Evolutionary conservation across 768 basidiomycete species (phyloP).

Genomic region (Hebeloma cylindrosporum): DNA sequence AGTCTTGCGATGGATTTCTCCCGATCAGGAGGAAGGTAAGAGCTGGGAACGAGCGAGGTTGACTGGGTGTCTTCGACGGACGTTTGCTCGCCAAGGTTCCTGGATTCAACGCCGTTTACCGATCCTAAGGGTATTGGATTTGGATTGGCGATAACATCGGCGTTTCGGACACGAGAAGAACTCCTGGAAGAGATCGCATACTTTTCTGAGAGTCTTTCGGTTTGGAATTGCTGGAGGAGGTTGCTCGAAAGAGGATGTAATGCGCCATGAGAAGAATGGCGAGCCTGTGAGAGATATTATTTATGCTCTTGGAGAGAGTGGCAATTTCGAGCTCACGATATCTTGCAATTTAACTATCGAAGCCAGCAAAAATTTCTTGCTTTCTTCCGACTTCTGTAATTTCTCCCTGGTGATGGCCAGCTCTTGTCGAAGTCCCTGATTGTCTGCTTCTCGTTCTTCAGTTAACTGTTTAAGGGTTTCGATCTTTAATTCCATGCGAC

Average conservation of each 20-base stretch:
- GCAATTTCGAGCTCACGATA: constrained; percentile 19
- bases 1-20: constrained; percentile 10
- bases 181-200: too few relatives aligned
- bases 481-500: constrained; percentile 16
- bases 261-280: constrained; percentile 15
- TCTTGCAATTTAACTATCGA: constrained; percentile 31
- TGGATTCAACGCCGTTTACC: background rate
- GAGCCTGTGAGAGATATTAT: constrained; percentile 15
- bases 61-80: constrained; percentile 9
- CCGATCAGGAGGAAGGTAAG: constrained; percentile 13
- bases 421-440: constrained; percentile 22
- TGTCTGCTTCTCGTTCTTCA: constrained; percentile 21
- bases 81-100: constrained; percentile 8
- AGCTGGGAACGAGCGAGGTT: background rate
- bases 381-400: constrained; percentile 30
- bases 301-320: background rate
- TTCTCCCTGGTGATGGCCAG: constrained; percentile 23
- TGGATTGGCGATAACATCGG: too few relatives aligned
- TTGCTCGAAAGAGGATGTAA: constrained; percentile 12
- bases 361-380: constrained; percentile 23
- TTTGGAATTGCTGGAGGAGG: too few relatives aligned
- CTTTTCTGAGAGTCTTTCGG: too few relatives aligned
- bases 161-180: too few relatives aligned
- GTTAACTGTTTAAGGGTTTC: constrained; percentile 21
- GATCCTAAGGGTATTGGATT: too few relatives aligned